Conservation (phyloP, 148 eudicot species). For the Silene conica region DNA sequence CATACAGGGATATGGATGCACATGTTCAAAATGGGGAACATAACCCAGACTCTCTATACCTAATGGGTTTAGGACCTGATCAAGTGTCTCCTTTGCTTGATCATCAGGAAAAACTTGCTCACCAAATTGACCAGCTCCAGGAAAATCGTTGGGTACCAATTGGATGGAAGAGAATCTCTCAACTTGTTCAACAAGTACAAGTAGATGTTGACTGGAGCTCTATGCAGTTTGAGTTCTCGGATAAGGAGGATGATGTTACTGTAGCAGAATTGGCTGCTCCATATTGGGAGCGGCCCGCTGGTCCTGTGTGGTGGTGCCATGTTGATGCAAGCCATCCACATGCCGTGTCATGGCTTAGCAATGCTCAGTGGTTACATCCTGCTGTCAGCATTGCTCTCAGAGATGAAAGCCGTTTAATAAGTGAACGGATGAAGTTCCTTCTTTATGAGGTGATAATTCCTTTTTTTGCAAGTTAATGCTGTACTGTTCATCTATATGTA, state of each 20-base stretch:
- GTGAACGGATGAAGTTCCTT: constrained; percentile 90
- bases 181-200: constrained; percentile 68
- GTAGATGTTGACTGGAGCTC: constrained; percentile 59
- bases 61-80: constrained; percentile 34
- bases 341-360: constrained; percentile 58
- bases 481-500: background rate
- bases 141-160: constrained; percentile 84
- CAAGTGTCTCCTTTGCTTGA: constrained; percentile 28
- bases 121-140: constrained; percentile 32
- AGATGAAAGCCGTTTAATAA: constrained; percentile 90
- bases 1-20: constrained; percentile 26
- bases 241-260: constrained; percentile 68
- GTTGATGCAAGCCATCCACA: constrained; percentile 66
- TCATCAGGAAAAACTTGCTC: constrained; percentile 24
- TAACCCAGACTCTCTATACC: constrained; percentile 32
- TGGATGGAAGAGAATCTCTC: constrained; percentile 83
- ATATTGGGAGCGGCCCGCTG: constrained; percentile 89
- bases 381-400: constrained; percentile 84
- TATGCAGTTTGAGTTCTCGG: constrained; percentile 52
- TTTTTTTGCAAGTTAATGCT: background rate
- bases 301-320: constrained; percentile 98
- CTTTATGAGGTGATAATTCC: constrained; percentile 76
- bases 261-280: constrained; percentile 95
- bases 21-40: constrained; percentile 28
- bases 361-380: constrained; percentile 94